Conservation (phyloP, 768 basidiomycete species). For the Porpolomopsis calyptriformis region DNA sequence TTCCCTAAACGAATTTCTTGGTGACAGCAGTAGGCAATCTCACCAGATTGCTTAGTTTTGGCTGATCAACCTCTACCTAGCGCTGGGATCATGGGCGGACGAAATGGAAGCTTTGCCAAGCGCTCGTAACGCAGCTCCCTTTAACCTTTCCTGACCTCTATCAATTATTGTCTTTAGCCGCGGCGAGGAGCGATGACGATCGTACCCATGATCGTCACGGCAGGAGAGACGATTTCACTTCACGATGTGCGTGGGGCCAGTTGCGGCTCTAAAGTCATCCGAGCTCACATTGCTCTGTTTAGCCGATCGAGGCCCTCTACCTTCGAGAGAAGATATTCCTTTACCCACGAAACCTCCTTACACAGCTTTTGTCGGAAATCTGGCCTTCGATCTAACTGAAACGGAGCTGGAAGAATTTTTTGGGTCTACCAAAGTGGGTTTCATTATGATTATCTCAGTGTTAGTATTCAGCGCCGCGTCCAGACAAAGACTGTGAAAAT, state of each 20-base stretch:
- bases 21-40: slow-evolving; percentile 58
- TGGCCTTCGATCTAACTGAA: slow-evolving; percentile 88
- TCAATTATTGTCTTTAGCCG: slow-evolving; percentile 36
- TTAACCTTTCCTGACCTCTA: slow-evolving; percentile 3
- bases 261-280: slow-evolving; percentile 11
- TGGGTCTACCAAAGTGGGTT: slow-evolving; percentile 44
- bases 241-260: slow-evolving; percentile 40
- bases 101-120: slow-evolving; percentile 92
- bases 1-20: slow-evolving; percentile 85
- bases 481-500: slow-evolving; percentile 84
- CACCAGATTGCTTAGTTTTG: slow-evolving; percentile 12
- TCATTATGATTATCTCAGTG: neutral
- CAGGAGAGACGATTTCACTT: slow-evolving; percentile 54
- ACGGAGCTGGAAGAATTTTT: slow-evolving; percentile 77
- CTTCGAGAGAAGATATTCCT: slow-evolving; percentile 85
- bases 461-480: neutral
- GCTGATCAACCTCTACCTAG: slow-evolving; percentile 28
- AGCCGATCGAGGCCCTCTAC: slow-evolving; percentile 46
- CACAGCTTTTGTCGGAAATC: slow-evolving; percentile 94
- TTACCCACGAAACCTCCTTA: slow-evolving; percentile 90
- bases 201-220: slow-evolving; percentile 43
- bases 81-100: slow-evolving; percentile 94
- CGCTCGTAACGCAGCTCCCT: slow-evolving; percentile 51
- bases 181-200: slow-evolving; percentile 61
- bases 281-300: neutral